Base-by-base conservation (phyloP, 805 yeast species). In the Candida dendrica region DNA sequence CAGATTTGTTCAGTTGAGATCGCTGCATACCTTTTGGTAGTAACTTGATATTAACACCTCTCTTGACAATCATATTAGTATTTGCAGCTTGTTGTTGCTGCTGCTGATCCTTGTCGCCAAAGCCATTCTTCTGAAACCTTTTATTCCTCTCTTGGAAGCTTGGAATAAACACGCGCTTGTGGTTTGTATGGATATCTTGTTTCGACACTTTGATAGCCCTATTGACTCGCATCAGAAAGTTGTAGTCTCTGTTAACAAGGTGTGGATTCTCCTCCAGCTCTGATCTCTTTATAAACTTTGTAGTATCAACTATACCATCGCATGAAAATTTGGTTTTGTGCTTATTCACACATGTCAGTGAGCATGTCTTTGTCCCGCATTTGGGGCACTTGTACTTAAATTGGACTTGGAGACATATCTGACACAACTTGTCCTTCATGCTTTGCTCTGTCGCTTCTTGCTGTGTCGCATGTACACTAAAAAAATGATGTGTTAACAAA, bases 321-420 rank as follows among this genome's bases (percentile, higher is more conserved):
- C 97, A 90, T 17, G 69, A 68, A 8, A 74, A 63, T 40, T 74
- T 73, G 5, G 49, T 52, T 59, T 88, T 88, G 55, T 90, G 97
- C 18, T 69, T 56, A 46, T 75, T 77, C 22, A 84, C 85, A 64
- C 96, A 90, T 8, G 53, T 69, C 6, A 85, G 56, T 0, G 84
- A 77, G 57, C 97, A 90, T 0, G 91, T 83, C 43, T 64, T 69
- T 4, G 66, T 58, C 6, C 64, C 63, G 55, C 97, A 90, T 15
- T 82, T 81, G 0, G 96, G 96, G 59, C 97, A 90, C 13, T 72
- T 78, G 58, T 90, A 90, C 53, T 81, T 84, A 43, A 69, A 66
- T 20, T 50, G 58, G 4, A 63, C 53, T 16, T 51, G 52, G 10
- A 59, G 56, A 48, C 85, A 79, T 15, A 76, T 63, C 43, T 61